A percentile compares a stretch with the other conserved stretches of the same genome.
Conservation (phyloP, 805 yeast genomes). For the Nakazawaea peltata region DNA sequence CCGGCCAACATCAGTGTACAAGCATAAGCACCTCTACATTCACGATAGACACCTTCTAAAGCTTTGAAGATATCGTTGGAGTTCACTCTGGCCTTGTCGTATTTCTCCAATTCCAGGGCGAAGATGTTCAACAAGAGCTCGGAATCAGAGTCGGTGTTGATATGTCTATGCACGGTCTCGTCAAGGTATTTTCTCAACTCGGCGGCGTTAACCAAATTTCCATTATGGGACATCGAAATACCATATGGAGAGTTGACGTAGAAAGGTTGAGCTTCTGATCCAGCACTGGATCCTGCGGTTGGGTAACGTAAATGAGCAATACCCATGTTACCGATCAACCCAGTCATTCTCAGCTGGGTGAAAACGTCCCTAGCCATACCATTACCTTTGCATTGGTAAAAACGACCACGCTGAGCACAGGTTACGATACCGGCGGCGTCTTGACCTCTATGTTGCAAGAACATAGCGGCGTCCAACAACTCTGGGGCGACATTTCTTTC, state of each 20-base stretch:
- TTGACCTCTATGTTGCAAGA: slow-evolving; percentile 95
- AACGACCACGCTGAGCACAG: slow-evolving; percentile 86
- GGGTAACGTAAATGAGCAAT: slow-evolving; percentile 93
- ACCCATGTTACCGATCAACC: slow-evolving; percentile 90
- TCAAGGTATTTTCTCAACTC: slow-evolving; percentile 76
- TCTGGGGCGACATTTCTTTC: slow-evolving; percentile 75
- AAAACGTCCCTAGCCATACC: slow-evolving; percentile 99
- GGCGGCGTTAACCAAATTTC: slow-evolving; percentile 84
- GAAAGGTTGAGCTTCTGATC: slow-evolving; percentile 97
- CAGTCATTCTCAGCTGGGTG: slow-evolving; percentile 70
- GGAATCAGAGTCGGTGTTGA: slow-evolving; percentile 94
- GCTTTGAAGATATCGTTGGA: slow-evolving; percentile 85
- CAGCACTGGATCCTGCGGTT: slow-evolving; percentile 94
- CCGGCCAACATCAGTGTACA: slow-evolving; percentile 95
- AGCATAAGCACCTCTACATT: slow-evolving; percentile 95
- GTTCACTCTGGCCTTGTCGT: slow-evolving; percentile 89
- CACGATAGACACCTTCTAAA: slow-evolving; percentile 68
- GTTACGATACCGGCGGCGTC: slow-evolving; percentile 99
- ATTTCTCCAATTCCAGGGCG: slow-evolving; percentile 85
- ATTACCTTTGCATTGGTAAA: slow-evolving; percentile 96
- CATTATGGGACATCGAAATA: slow-evolving; percentile 83
- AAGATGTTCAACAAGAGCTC: slow-evolving; percentile 84
- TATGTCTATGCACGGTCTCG: slow-evolving; percentile 92
- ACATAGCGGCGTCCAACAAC: slow-evolving; percentile 85
- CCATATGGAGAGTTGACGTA: slow-evolving; percentile 98